Evolutionary conservation across 495 filamentous ascomycete genomes (phyloP).

Genomic region (Penicillium samsonianum): DNA sequence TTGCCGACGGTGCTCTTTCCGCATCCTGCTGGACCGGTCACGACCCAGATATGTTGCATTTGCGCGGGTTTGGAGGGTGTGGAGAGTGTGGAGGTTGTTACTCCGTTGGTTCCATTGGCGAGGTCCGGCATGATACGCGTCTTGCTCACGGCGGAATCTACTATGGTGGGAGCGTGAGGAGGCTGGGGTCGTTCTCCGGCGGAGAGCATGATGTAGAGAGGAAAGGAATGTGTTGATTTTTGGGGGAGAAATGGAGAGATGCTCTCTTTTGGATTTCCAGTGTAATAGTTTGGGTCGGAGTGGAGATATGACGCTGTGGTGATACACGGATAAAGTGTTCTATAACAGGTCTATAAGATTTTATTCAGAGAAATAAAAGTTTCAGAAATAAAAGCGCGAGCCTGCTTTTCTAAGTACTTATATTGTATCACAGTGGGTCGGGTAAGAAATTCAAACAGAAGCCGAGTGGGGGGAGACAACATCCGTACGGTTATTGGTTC

Average conservation of each 20-base stretch:
- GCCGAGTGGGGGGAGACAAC: conserved; percentile 30
- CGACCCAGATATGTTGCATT: conserved; percentile 88
- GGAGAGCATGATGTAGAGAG: conserved; percentile 45
- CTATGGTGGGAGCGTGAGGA: conserved; percentile 22
- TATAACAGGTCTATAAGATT: neutral
- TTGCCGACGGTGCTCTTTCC: conserved; percentile 93
- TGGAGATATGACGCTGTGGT: conserved; percentile 21
- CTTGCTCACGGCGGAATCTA: conserved; percentile 29
- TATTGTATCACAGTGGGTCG: conserved; percentile 37
- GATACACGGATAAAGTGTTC: conserved; percentile 16
- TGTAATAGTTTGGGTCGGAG: conserved; percentile 16
- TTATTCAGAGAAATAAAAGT: neutral
- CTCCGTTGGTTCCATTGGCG: conserved; percentile 10
- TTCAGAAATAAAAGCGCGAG: neutral
- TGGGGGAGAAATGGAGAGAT: neutral
- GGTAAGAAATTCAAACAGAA: conserved; percentile 24
- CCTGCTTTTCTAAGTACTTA: conserved; percentile 20
- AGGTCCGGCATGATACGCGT: conserved; percentile 26
- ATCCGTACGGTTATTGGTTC: conserved; percentile 17
- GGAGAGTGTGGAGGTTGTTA: conserved; percentile 21
- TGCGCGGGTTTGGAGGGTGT: conserved; percentile 21
- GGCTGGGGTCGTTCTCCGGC: conserved; percentile 43
- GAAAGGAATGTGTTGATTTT: conserved; percentile 7
- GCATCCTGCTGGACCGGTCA: conserved; percentile 96
- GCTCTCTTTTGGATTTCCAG: conserved; percentile 6